Evolutionary conservation across 768 basidiomycete species (phyloP).

Genomic region (Leccinum subgranulosum): DNA sequence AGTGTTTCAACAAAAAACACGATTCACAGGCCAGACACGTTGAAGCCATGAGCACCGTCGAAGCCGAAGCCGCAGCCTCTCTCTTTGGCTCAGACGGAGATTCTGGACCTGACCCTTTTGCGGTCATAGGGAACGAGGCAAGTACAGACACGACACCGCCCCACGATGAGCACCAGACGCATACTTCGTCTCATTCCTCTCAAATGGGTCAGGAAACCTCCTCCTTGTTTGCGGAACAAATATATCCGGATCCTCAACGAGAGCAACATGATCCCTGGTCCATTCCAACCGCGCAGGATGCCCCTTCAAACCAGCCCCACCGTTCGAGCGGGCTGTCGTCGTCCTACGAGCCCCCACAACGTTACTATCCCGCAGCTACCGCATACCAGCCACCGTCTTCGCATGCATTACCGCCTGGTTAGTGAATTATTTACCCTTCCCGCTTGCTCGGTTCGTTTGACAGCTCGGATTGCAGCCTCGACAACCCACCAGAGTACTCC

Average conservation of each 20-base stretch:
- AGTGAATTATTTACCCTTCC: constrained; percentile 5
- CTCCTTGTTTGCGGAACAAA: constrained; percentile 38
- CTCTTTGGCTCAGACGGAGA: constrained; percentile 69
- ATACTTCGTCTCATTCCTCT: constrained; percentile 21
- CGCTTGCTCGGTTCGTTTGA: constrained; percentile 4
- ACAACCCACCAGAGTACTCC: constrained; percentile 10
- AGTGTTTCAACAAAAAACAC: constrained; percentile 15
- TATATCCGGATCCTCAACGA: constrained; percentile 26
- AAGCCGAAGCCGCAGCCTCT: constrained; percentile 80
- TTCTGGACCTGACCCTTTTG: constrained; percentile 59
- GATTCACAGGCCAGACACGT: constrained; percentile 24
- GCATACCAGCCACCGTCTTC: constrained; percentile 21
- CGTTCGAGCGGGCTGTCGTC: constrained; percentile 10
- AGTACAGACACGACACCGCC: constrained; percentile 28
- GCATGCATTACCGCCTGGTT: constrained; percentile 23
- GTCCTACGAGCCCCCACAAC: constrained; percentile 30
- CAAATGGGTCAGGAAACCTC: constrained; percentile 36
- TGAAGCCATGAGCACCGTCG: constrained; percentile 58
- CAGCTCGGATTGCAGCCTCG: constrained; percentile 9
- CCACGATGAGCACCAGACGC: constrained; percentile 21
- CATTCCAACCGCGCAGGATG: constrained; percentile 19
- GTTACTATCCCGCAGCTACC: constrained; percentile 30
- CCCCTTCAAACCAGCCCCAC: constrained; percentile 13
- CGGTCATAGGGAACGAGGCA: constrained; percentile 47
- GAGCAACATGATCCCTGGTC: constrained; percentile 28